phyloP scores from a whole-genome alignment of 2,329 filamentous ascomycete species.

The Alternaria sp. region DNA sequence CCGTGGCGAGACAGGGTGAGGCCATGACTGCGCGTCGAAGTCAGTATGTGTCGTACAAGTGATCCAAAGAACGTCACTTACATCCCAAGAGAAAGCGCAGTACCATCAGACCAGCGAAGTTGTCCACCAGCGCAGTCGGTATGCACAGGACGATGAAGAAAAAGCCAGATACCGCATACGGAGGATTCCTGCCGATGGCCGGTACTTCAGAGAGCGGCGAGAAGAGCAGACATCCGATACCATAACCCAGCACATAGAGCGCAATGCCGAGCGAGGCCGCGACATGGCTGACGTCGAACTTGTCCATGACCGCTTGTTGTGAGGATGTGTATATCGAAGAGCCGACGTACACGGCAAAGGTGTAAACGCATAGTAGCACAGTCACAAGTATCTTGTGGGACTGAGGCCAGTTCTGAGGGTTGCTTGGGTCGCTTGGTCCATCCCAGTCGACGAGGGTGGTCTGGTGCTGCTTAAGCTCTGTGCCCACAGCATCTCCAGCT shows the following conservation, averaged over 20 bases:
- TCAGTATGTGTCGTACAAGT: background rate
- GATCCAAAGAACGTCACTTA: background rate
- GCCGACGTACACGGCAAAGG: conserved; percentile 63
- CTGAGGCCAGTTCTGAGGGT: conserved; percentile 46
- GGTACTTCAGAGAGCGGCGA: conserved; percentile 72
- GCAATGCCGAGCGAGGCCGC: conserved; percentile 64
- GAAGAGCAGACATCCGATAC: conserved; percentile 68
- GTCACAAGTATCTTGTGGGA: conserved; percentile 42
- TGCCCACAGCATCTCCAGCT: conserved; percentile 17
- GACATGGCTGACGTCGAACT: conserved; percentile 59
- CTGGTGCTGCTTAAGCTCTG: conserved; percentile 28
- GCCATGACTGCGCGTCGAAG: conserved; percentile 30
- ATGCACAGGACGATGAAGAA: conserved; percentile 71
- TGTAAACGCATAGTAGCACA: conserved; percentile 57
- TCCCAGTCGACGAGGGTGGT: conserved; percentile 49
- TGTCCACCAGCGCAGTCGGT: conserved; percentile 66
- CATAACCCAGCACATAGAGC: conserved; percentile 66
- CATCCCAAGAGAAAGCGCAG: conserved; percentile 46
- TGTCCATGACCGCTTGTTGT: conserved; percentile 54
- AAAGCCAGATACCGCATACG: conserved; percentile 71
- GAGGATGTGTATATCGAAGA: conserved; percentile 58
- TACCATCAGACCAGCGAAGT: conserved; percentile 68
- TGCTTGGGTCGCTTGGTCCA: conserved; percentile 42
- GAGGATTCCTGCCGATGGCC: conserved; percentile 67
- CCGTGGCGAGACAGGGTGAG: conserved; percentile 43